Base-by-base conservation (phyloP, 352 stramenopile species). In the Globisporangium cystogenes region DNA sequence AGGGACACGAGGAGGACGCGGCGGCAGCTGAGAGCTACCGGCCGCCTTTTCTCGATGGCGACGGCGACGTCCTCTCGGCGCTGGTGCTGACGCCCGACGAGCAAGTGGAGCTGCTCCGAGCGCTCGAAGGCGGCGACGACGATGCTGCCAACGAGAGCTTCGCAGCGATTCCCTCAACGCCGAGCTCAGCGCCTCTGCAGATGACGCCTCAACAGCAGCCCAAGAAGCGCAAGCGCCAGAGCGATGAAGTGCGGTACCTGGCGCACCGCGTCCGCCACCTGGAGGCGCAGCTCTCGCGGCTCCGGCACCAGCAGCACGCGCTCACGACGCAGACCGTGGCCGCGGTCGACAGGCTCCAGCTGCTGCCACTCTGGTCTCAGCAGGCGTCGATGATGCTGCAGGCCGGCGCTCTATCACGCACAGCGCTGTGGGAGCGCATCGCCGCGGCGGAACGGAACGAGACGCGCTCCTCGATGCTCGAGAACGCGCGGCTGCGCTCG, bases 381-480 rank as follows among this genome's bases (percentile, higher is more conserved):
- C 18, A 39, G 8, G 20, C 7, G 1, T 18, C 50, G 2, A 7
- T 31, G 27, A 31, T 31, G 27, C 4, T 31, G 27, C 27, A 7
- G 27, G 6, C 27, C 6, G 27, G 27, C 11, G 40, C 35, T 6
- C 35, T 44, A 14, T 68, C 58, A 5, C 27, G 27, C 6, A 59
- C 42, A 48, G 60, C 55, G 21, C 48, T 72, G 8, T 76, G 68
- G 68, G 46, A 71, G 39, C 65, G 54, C 6, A 72, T 74, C 11
- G 62, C 65, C 1, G 48, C 27, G 20, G 56, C 64, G 31, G 64
- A 76, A 26, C 65, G 65, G 50, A 48, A 53, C 5, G 58, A 74
- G 45, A 53, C 69, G 4, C 58, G 57, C 6, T 63, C 60, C 18
- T 68, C 68, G 15, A 56, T 62, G 46, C 51, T 63, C 29, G 56